Conservation (phyloP, 805 yeast species). For the Candida coquimbonensis region DNA sequence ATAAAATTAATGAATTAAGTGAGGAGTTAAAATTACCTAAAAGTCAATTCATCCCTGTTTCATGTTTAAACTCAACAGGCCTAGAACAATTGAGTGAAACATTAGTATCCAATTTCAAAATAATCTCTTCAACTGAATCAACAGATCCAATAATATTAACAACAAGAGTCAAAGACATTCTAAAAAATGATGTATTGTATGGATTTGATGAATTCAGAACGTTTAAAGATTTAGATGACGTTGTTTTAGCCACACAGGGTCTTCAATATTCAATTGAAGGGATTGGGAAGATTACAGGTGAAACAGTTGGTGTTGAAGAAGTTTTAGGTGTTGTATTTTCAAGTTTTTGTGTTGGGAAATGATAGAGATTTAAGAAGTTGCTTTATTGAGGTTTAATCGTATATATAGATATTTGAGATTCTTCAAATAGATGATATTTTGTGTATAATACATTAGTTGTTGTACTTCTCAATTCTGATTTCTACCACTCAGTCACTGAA, state of each 20-base stretch:
- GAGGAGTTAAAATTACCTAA: constrained; percentile 16
- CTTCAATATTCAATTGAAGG: constrained; percentile 72
- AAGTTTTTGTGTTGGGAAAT: constrained; percentile 91
- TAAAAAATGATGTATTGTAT: constrained; percentile 66
- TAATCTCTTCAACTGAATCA: constrained; percentile 40
- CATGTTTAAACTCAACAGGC: constrained; percentile 58
- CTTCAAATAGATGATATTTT: no score
- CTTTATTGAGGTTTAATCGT: no score
- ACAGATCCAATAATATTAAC: constrained; percentile 70
- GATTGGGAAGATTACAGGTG: constrained; percentile 89
- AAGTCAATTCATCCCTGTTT: constrained; percentile 34
- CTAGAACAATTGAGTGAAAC: constrained; percentile 36
- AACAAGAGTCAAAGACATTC: constrained; percentile 64
- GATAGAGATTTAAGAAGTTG: no score
- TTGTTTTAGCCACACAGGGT: constrained; percentile 75
- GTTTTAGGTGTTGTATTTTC: constrained; percentile 87
- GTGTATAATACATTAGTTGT: no score
- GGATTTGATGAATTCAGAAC: constrained; percentile 62
- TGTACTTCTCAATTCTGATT: no score
- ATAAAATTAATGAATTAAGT: constrained; percentile 19
- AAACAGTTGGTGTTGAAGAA: constrained; percentile 83
- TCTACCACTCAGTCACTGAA: no score
- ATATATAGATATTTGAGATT: no score
- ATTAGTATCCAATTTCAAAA: constrained; percentile 41
- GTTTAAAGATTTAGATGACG: constrained; percentile 50